Evolutionary conservation across 2,329 filamentous ascomycete genomes (phyloP).

Genomic region (Scedosporium apiospermum): DNA sequence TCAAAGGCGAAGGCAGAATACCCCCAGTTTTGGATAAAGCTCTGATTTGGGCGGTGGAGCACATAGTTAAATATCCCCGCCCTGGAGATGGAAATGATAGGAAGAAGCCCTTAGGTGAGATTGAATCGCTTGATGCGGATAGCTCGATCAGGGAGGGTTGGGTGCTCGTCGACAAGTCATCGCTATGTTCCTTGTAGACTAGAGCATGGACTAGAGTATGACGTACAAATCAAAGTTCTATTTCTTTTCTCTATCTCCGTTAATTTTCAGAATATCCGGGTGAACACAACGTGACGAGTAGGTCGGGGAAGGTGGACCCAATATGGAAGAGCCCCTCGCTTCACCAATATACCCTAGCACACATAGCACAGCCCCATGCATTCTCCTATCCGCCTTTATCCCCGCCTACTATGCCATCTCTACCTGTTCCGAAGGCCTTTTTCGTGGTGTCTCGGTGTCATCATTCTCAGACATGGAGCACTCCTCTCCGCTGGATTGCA

Average conservation of each 20-base stretch:
- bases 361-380: background rate
- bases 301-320: no score
- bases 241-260: no score
- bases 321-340: no score
- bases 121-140: background rate
- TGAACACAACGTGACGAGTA: no score
- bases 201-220: no score
- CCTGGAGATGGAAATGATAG: background rate
- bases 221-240: no score
- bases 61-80: conserved; percentile 12
- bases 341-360: no score
- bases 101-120: no score
- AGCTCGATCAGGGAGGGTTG: background rate
- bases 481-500: background rate
- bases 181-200: background rate
- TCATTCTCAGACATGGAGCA: background rate
- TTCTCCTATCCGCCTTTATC: background rate
- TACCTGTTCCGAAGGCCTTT: background rate
- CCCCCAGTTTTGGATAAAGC: conserved; percentile 34
- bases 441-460: background rate
- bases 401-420: background rate
- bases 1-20: conserved; percentile 35
- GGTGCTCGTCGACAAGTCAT: background rate
- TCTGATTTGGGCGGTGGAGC: conserved; percentile 36
- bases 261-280: no score